A percentile compares a stretch with the other conserved stretches of the same genome.
These are phyloP conservation scores for Cryphonectria radicalis DNA, from an alignment of 2,329 filamentous ascomycete species.

Conservation along the genomic window DNA sequence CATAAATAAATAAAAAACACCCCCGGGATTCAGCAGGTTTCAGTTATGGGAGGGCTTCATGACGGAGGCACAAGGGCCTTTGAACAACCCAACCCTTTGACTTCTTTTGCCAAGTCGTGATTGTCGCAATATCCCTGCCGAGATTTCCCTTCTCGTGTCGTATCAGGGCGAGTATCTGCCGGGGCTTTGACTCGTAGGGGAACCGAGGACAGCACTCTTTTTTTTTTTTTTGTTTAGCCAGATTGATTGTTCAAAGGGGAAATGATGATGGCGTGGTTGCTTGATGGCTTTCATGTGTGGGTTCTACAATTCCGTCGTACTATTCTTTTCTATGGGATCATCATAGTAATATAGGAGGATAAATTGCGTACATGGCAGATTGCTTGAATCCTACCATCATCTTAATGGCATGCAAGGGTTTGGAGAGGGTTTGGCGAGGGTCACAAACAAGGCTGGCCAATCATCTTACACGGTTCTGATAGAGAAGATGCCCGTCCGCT, in stretches of 20 bases:
- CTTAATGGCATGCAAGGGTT: neutral
- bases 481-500: neutral
- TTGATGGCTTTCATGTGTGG: neutral
- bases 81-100: neutral
- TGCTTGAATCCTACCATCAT: neutral
- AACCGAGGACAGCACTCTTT: no score
- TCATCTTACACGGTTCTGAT: constrained; percentile 25
- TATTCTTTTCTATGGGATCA: neutral
- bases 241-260: neutral
- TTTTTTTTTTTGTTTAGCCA: neutral
- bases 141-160: neutral
- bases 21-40: neutral
- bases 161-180: neutral
- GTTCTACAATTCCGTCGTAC: neutral
- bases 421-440: neutral
- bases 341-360: neutral
- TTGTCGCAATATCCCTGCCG: constrained; percentile 4
- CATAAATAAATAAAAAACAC: no score
- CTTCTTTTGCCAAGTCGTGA: neutral
- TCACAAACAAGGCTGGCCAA: constrained; percentile 17
- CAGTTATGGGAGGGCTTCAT: neutral
- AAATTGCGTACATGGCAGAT: neutral
- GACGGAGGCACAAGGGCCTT: neutral
- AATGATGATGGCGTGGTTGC: neutral
- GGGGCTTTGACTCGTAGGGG: neutral